Base-by-base conservation (phyloP, 805 yeast genomes). In the Saccharomycopsis fermentans region DNA sequence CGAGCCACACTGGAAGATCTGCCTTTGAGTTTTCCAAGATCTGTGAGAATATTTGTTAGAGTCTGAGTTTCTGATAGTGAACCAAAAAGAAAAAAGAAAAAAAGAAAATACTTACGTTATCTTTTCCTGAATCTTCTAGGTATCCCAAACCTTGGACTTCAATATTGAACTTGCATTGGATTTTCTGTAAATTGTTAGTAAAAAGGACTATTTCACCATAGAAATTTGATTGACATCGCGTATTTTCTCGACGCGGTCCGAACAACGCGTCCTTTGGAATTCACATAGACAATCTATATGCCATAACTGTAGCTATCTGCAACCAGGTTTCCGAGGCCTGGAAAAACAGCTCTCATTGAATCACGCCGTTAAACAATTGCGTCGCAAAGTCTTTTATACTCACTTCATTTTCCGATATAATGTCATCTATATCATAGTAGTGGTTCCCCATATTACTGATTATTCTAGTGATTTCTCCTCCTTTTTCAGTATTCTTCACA, bases 1-100 rank as follows among this genome's bases (percentile, higher is more conserved):
- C 95, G 47, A 92, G 71, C 98, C 98, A 92, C 32, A 90, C 70
- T 0, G 98, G 98, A 26, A 92, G 74, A 59, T 87, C 91, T 2
- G 90, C 66, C 65, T 82, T 83, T 2, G 90, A 76, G 36, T 82
- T 83, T 64, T 81, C 77, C 57, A 73, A 71, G 34, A 85, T 74
- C 60, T 82, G 68, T 26, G 52, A 17, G 14, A 32, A 17, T 40
- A 8, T n/a, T 43, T 19, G 50, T 43, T 37, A 37, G 43, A 37
- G n/a, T 9, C n/a, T n/a, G n/a, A n/a, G n/a, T n/a, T 14, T 14
- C 35, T 4, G 2, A 9, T 9, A 32, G 12, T 11, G 14, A 9
- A 32, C 9, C 2, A 32, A 6, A 5, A 6, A 51, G 6, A 26
- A 14, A 32, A 14, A 27, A 17, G 4, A 27, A 27, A 27, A 27